A percentile compares a stretch with the other conserved stretches of the same genome.
Evolutionary conservation across 2,329 filamentous ascomycete genomes (phyloP).

Genomic region (Sporothrix euskadiensis): DNA sequence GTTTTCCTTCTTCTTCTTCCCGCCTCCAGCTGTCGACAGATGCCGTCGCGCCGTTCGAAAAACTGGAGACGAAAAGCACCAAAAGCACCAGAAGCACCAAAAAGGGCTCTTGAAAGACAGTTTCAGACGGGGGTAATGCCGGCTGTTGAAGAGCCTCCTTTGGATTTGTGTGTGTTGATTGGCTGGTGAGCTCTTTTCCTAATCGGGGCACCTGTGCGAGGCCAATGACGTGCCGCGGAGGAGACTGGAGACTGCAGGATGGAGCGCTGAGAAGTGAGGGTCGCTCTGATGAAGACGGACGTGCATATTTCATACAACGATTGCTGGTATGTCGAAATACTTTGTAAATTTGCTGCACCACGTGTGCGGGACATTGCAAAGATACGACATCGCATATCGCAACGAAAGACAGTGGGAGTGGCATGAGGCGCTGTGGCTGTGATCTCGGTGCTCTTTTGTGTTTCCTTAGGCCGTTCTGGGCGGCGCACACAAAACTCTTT

Average conservation of each 20-base stretch:
- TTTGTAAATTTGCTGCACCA: not conserved
- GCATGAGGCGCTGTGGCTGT: slow-evolving; percentile 7
- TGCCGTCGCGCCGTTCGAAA: slow-evolving; percentile 13
- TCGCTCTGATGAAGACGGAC: not conserved
- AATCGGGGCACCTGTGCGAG: slow-evolving; percentile 34
- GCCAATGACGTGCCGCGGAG: slow-evolving; percentile 26
- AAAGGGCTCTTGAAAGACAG: not conserved
- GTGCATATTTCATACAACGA: not conserved
- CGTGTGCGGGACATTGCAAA: not conserved
- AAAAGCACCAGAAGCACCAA: too few relatives aligned
- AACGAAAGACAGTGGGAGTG: not conserved
- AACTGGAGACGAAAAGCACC: not conserved
- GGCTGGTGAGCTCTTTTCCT: slow-evolving; percentile 27
- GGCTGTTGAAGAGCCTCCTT: slow-evolving; percentile 19
- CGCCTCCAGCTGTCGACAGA: not conserved
- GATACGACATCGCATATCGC: not conserved
- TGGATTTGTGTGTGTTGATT: slow-evolving; percentile 21
- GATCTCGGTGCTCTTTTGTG: not conserved
- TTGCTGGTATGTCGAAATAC: not conserved
- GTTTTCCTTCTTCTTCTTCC: not conserved
- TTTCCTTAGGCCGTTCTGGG: not conserved
- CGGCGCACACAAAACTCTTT: not conserved
- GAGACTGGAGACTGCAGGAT: not conserved
- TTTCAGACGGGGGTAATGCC: slow-evolving; percentile 10
- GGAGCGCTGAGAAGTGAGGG: too few relatives aligned